A percentile compares a stretch with the other conserved stretches of the same genome.
phyloP scores from a whole-genome alignment of 2,329 filamentous ascomycete species.

The Fusarium equiseti region DNA sequence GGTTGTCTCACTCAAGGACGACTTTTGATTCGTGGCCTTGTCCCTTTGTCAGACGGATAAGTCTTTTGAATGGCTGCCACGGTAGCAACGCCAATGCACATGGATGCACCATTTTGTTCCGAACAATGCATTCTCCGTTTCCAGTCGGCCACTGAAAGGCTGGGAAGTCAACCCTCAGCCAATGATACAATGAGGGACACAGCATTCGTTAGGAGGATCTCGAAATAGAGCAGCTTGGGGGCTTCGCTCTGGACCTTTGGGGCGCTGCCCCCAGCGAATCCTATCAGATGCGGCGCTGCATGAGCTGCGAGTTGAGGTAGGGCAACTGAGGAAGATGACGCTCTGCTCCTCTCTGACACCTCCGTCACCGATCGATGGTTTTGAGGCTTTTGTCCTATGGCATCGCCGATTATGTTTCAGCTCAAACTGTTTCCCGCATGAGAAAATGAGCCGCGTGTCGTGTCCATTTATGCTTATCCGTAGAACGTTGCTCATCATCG shows the following conservation, averaged over 20 bases:
- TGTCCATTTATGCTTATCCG: constrained; percentile 24
- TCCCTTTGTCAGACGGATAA: constrained; percentile 25
- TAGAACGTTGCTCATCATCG: constrained; percentile 10
- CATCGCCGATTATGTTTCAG: constrained; percentile 28
- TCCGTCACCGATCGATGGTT: constrained; percentile 36
- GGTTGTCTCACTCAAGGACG: constrained; percentile 11
- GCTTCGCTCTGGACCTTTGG: constrained; percentile 25
- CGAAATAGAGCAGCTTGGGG: constrained; percentile 35
- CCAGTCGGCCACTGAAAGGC: constrained; percentile 33
- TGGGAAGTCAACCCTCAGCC: constrained; percentile 23
- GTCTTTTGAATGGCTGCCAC: constrained; percentile 40
- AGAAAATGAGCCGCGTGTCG: constrained; percentile 21
- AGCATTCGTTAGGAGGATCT: constrained; percentile 15
- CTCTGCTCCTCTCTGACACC: constrained; percentile 26
- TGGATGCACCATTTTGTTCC: constrained; percentile 38
- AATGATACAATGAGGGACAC: constrained; percentile 29
- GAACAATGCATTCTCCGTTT: constrained; percentile 27
- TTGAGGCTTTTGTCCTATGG: constrained; percentile 27
- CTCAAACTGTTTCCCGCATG: constrained; percentile 15
- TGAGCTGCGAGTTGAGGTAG: constrained; percentile 21
- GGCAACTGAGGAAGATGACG: constrained; percentile 23
- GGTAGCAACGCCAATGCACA: constrained; percentile 42
- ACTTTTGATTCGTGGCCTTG: constrained; percentile 45
- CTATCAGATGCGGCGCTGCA: constrained; percentile 24
- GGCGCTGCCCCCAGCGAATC: constrained; percentile 32